phyloP scores from a whole-genome alignment of 257 asterid genomes.

The Solanum pinnatisectum region DNA sequence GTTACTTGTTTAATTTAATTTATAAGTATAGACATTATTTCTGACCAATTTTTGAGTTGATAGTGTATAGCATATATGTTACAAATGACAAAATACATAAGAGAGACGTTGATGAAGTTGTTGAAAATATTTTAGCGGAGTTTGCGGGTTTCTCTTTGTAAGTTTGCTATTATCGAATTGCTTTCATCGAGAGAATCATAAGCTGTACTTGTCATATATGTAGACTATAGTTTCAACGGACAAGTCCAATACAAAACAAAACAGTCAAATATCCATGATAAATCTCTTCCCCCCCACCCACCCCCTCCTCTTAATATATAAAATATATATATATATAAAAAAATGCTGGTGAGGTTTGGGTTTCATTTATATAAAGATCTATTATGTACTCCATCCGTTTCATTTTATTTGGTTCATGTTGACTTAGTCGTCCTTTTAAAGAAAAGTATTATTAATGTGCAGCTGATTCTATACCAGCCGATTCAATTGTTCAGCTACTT shows the following conservation, averaged over 20 bases:
- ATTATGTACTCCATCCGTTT: neutral
- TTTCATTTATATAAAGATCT: neutral
- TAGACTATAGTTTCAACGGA: neutral
- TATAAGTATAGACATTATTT: neutral
- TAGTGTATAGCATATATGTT: neutral
- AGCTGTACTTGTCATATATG: neutral
- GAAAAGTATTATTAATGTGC: too few species aligned
- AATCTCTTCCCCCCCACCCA: neutral
- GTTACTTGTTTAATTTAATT: neutral
- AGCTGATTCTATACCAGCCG: too few species aligned
- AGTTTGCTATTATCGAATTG: constrained; percentile 4
- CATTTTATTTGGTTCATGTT: neutral
- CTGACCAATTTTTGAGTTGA: neutral
- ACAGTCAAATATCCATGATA: neutral
- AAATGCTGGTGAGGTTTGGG: neutral
- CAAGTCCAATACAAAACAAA: constrained; percentile 1
- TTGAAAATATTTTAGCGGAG: neutral
- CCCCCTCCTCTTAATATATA: neutral
- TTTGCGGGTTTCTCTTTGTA: neutral
- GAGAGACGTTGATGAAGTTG: neutral
- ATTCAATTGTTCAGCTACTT: too few species aligned
- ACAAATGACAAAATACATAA: neutral
- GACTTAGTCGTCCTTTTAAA: too few species aligned
- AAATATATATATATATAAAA: too few species aligned
- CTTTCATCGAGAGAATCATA: neutral